phyloP scores from a whole-genome alignment of 2,329 filamentous ascomycete genomes.

The Botrytis byssoidea region DNA sequence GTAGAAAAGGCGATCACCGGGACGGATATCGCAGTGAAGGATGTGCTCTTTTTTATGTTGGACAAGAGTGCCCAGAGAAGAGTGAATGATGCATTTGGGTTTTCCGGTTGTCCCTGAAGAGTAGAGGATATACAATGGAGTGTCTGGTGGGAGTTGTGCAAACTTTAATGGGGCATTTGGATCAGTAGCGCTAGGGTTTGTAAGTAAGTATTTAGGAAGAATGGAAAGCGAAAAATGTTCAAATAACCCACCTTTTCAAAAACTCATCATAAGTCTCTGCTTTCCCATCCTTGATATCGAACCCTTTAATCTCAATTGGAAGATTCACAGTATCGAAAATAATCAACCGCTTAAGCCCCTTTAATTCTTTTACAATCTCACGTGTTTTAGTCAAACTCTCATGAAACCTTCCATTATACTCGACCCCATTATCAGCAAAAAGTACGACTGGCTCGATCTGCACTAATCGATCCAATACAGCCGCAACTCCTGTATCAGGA shows the following conservation, averaged over 20 bases:
- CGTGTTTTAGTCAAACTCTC: conserved; percentile 73
- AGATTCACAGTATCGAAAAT: conserved; percentile 66
- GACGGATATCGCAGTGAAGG: conserved; percentile 77
- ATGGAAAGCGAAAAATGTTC: not conserved
- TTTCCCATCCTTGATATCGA: conserved; percentile 39
- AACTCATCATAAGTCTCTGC: conserved; percentile 46
- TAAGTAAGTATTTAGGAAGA: conserved; percentile 29
- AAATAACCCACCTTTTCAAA: conserved; percentile 37
- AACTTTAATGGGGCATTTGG: conserved; percentile 55
- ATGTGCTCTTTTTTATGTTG: conserved; percentile 98
- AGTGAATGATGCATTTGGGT: conserved; percentile 94
- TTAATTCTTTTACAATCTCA: conserved; percentile 69
- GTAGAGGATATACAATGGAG: conserved; percentile 92
- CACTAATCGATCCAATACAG: conserved; percentile 79
- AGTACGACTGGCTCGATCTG: conserved; percentile 78
- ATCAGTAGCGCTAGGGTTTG: conserved; percentile 32
- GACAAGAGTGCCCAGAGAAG: conserved; percentile 81
- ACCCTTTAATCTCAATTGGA: conserved; percentile 25
- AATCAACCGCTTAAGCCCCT: conserved; percentile 64
- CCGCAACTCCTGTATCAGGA: conserved; percentile 87
- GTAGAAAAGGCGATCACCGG: conserved; percentile 77
- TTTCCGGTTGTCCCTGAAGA: conserved; percentile 84
- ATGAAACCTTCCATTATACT: conserved; percentile 91
- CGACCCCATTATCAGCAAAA: conserved; percentile 81
- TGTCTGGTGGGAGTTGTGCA: conserved; percentile 75